phyloP scores from a whole-genome alignment of 805 yeast genomes.

The Komagataella phaffii region DNA sequence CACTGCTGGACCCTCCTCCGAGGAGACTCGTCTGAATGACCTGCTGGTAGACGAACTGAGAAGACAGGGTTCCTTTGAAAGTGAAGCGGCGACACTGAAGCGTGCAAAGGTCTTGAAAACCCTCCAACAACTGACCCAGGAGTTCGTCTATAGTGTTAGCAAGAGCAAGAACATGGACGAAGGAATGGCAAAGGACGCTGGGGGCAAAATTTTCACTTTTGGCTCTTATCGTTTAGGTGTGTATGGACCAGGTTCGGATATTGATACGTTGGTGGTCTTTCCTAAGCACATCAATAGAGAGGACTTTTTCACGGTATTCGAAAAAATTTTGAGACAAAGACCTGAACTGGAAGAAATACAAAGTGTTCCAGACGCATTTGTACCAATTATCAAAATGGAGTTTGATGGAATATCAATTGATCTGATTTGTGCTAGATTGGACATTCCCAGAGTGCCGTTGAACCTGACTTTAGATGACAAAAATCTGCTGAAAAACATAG shows the following conservation, averaged over 20 bases:
- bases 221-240: slow-evolving; percentile 95
- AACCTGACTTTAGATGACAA: slow-evolving; percentile 72
- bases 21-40: slow-evolving; percentile 68
- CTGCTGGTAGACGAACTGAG: slow-evolving; percentile 66
- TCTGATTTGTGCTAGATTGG: slow-evolving; percentile 72
- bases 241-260: slow-evolving; percentile 96
- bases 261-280: slow-evolving; percentile 91
- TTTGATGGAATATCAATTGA: slow-evolving; percentile 90
- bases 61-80: slow-evolving; percentile 77
- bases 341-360: slow-evolving; percentile 84
- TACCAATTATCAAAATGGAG: slow-evolving; percentile 88
- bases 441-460: slow-evolving; percentile 71
- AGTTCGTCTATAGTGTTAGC: slow-evolving; percentile 76
- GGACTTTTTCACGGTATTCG: slow-evolving; percentile 80
- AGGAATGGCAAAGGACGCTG: slow-evolving; percentile 95
- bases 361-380: slow-evolving; percentile 93
- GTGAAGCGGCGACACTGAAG: slow-evolving; percentile 70
- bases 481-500: slow-evolving; percentile 72
- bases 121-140: slow-evolving; percentile 62
- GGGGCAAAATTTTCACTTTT: slow-evolving; percentile 93
- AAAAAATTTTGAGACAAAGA: slow-evolving; percentile 49
- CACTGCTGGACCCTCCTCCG: slow-evolving; percentile 68
- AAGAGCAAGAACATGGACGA: slow-evolving; percentile 83
- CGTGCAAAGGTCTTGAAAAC: slow-evolving; percentile 62
- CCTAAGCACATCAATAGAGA: slow-evolving; percentile 91